Percentiles rank a stretch among this genome's conserved stretches.
Conservation (phyloP, 2,329 filamentous ascomycete species). For the Colletotrichum theobromicola region DNA sequence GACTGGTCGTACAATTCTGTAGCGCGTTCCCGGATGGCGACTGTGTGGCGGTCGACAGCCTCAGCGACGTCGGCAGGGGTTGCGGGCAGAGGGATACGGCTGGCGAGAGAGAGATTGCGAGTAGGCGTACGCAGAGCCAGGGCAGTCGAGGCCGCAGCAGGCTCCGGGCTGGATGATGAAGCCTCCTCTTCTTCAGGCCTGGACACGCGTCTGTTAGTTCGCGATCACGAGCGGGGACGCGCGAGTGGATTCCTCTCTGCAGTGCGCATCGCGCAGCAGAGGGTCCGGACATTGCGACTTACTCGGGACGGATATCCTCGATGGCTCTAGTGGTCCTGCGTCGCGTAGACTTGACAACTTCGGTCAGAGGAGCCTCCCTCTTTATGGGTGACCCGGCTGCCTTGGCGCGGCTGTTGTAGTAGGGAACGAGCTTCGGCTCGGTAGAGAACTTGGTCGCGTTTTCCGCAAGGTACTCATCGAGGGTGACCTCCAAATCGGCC, state of each 20-base stretch:
- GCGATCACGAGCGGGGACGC: background rate
- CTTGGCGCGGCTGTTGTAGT: constrained; percentile 73
- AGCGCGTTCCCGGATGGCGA: constrained; percentile 70
- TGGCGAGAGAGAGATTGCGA: constrained; percentile 58
- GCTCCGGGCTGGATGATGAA: constrained; percentile 26
- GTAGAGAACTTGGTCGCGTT: constrained; percentile 70
- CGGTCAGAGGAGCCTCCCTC: constrained; percentile 50
- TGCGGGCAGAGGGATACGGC: constrained; percentile 75
- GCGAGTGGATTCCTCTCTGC: background rate
- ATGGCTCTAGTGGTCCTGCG: constrained; percentile 49
- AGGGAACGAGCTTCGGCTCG: constrained; percentile 72
- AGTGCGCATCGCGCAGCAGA: background rate
- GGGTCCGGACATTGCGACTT: constrained; percentile 29
- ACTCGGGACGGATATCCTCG: constrained; percentile 51
- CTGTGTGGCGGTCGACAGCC: constrained; percentile 74
- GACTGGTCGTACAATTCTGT: constrained; percentile 68
- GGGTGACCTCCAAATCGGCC: constrained; percentile 75
- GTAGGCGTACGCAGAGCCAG: constrained; percentile 51
- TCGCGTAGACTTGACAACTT: constrained; percentile 49
- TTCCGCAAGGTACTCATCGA: constrained; percentile 75
- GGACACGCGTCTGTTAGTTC: constrained; percentile 8
- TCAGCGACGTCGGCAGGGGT: constrained; percentile 80
- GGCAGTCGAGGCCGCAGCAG: constrained; percentile 45
- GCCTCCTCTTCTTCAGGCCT: background rate
- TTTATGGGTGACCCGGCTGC: constrained; percentile 66